Percentiles rank a stretch among this genome's conserved stretches.
phyloP scores from a whole-genome alignment of 2,329 filamentous ascomycete species.

The Cryoendolithus antarcticus region DNA sequence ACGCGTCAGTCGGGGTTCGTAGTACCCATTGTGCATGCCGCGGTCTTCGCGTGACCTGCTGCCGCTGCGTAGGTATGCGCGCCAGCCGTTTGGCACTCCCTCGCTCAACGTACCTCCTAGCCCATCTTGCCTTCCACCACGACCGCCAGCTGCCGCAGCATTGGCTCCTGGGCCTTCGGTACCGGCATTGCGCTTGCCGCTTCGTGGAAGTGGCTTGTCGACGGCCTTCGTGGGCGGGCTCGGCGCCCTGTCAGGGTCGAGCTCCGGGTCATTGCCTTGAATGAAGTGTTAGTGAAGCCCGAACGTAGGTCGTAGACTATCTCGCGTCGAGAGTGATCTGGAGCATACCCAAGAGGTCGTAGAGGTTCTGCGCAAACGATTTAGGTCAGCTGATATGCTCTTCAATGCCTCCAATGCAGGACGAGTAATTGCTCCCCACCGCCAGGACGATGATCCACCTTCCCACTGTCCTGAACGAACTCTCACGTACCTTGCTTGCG shows the following conservation, averaged over 20 bases:
- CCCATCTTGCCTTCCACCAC: slow-evolving; percentile 39
- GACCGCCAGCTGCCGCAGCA: slow-evolving; percentile 30
- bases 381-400: slow-evolving; percentile 24
- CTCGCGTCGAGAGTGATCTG: too few relatives aligned
- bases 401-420: background rate
- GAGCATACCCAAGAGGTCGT: slow-evolving; percentile 85
- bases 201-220: slow-evolving; percentile 67
- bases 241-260: slow-evolving; percentile 61
- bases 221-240: slow-evolving; percentile 75
- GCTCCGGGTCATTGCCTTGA: slow-evolving; percentile 56
- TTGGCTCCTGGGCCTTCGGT: slow-evolving; percentile 48
- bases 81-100: too few relatives aligned
- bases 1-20: too few relatives aligned
- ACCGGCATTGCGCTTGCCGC: slow-evolving; percentile 77
- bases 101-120: too few relatives aligned
- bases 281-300: too few relatives aligned
- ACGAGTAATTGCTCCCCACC: too few relatives aligned
- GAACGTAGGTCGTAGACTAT: background rate
- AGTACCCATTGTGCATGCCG: too few relatives aligned
- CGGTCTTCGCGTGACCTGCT: too few relatives aligned
- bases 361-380: slow-evolving; percentile 61
- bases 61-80: too few relatives aligned
- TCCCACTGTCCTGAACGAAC: too few relatives aligned
- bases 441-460: too few relatives aligned
- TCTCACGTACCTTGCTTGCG: slow-evolving; percentile 15